Evolutionary conservation across 1,139 yeast species (phyloP), one percentile per base, ranked within the genome.

Genomic region (Candida tropicalis): DNA sequence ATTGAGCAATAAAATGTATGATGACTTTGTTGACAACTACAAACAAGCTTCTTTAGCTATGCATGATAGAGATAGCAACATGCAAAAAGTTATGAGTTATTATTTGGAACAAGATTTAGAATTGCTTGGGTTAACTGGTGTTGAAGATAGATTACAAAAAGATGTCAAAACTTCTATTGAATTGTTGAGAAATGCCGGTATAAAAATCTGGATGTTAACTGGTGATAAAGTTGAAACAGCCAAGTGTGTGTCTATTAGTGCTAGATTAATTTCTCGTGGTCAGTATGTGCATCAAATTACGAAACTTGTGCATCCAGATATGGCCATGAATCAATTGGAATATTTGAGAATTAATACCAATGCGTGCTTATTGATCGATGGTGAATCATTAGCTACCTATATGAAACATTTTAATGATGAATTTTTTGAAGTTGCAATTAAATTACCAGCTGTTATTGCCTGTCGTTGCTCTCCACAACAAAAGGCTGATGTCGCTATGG

Each of bases 221-320:
- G 99, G 99, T 51, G 99, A 95, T 62, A 95, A 95, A 62, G 98
- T 93, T 7, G 99, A 95, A 65, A 95, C 99, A 0, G 99, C 99
- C 1, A 81, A 89, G 49, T 93, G 99, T 75, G 97, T 95, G 28
- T 90, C 98, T 18, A 87, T 95, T 13, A 87, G 96, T 61, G 95
- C 98, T 18, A 84, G 91, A 58, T 78, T 95, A 44, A 93, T 95
- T 36, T 78, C 96, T 3, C 79, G 98, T 49, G 98, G 99, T 5
- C 99, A 93, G 63, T 87, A 84, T 56, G 90, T 95, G 22, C 97
- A 91, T 58, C 84, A 90, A 5, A 78, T 95, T 23, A 86, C 96
- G 9, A 86, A 82, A 52, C 62, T 85, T 29, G 61, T 66, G 10
- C 77, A 75, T 48, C 74, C 79, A 0, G 90, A 84, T 40, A 58